These are phyloP conservation scores for Cercospora sesami DNA, from an alignment of 2,329 filamentous ascomycete species.

Conservation along the genomic window DNA sequence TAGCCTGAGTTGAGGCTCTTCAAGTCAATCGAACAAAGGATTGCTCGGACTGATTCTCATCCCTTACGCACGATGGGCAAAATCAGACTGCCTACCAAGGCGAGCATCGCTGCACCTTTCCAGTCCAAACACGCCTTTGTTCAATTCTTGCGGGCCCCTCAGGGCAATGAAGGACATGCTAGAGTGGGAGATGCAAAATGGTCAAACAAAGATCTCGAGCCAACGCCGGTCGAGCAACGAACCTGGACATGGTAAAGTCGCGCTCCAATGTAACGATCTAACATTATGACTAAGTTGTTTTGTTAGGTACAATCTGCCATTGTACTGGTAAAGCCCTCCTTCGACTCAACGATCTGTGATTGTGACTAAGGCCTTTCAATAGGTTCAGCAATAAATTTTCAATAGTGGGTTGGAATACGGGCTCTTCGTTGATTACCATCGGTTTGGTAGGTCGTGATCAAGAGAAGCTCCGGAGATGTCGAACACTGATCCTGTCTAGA, in stretches of 20 bases:
- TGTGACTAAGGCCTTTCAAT: too few relatives aligned
- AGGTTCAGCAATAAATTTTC: background rate
- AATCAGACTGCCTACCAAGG: background rate
- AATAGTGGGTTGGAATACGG: background rate
- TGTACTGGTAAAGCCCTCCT: background rate
- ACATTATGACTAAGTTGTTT: slow-evolving; percentile 47
- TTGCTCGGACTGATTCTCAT: background rate
- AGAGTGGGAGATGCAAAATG: slow-evolving; percentile 31
- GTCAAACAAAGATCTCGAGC: slow-evolving; percentile 30
- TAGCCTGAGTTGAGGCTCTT: background rate
- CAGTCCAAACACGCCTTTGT: background rate
- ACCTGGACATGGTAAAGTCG: slow-evolving; percentile 31
- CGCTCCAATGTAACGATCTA: slow-evolving; percentile 41
- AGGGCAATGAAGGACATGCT: background rate
- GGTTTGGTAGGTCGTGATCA: slow-evolving; percentile 45
- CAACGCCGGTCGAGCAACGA: slow-evolving; percentile 27
- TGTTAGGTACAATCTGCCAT: background rate
- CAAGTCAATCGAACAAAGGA: too few relatives aligned
- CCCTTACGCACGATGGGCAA: background rate
- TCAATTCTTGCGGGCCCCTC: background rate
- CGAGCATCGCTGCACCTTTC: background rate
- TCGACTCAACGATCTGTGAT: too few relatives aligned
- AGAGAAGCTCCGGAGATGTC: slow-evolving; percentile 28
- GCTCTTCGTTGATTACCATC: background rate
- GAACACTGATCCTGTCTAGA: background rate